Percentiles rank a stretch among this genome's conserved stretches.
Evolutionary conservation across 306 rosid genomes (phyloP).

Genomic region (Prunus dulcis): DNA sequence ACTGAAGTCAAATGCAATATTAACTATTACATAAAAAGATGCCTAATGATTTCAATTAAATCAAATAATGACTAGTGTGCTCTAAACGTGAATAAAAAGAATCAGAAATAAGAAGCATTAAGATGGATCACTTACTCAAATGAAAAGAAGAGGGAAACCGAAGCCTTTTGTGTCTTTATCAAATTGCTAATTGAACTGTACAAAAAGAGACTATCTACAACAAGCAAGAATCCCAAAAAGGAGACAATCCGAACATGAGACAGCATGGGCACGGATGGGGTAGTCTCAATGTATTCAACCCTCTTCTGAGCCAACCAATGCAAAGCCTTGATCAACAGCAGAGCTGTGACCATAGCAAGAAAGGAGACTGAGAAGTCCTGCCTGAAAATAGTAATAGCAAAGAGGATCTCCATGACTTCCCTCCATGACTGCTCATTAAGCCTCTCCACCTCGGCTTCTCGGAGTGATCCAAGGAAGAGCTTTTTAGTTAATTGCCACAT

Average conservation of each 20-base stretch:
- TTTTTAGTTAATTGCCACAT: slow-evolving; percentile 85
- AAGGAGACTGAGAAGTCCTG: slow-evolving; percentile 94
- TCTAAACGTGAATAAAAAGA: not conserved
- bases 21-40: not conserved
- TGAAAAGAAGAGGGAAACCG: slow-evolving; percentile 90
- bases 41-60: not conserved
- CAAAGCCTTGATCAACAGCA: slow-evolving; percentile 82
- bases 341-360: slow-evolving; percentile 85
- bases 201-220: slow-evolving; percentile 70
- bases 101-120: slow-evolving; percentile 4
- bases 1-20: not conserved
- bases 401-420: slow-evolving; percentile 96
- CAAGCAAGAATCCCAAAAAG: slow-evolving; percentile 85
- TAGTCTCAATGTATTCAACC: slow-evolving; percentile 96
- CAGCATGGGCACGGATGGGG: slow-evolving; percentile 72
- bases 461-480: slow-evolving; percentile 79
- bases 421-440: slow-evolving; percentile 98
- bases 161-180: slow-evolving; percentile 65
- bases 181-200: slow-evolving; percentile 61
- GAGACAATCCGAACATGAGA: slow-evolving; percentile 92
- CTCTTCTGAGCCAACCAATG: slow-evolving; percentile 99
- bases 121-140: slow-evolving; percentile 76
- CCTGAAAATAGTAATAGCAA: slow-evolving; percentile 92
- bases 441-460: slow-evolving; percentile 99
- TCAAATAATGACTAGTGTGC: not conserved